These are phyloP conservation scores for Neonectria magnoliae DNA, from an alignment of 2,329 filamentous ascomycete species.

Conservation along the genomic window DNA sequence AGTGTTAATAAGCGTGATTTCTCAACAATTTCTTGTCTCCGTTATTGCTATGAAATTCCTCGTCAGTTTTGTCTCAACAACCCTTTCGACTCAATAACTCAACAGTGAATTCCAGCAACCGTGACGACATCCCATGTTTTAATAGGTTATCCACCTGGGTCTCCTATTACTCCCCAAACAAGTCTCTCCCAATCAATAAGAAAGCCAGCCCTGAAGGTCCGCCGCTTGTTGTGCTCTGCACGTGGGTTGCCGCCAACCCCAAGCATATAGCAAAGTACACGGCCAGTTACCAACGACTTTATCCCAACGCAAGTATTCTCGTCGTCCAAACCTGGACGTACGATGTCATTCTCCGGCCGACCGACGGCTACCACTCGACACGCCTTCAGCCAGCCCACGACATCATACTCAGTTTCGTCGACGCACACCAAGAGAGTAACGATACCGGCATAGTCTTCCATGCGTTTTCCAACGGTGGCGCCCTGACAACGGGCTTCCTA, in stretches of 20 bases:
- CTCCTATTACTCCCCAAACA: slow-evolving; percentile 1
- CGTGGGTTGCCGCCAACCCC: slow-evolving; percentile 1
- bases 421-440: not conserved
- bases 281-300: not conserved
- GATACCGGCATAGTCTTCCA: not conserved
- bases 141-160: slow-evolving; percentile 1
- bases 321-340: slow-evolving; percentile 7
- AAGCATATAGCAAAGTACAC: slow-evolving; percentile 10
- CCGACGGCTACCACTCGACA: slow-evolving; percentile 33
- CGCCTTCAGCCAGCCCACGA: slow-evolving; percentile 38
- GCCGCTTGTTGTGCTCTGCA: not conserved
- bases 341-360: not conserved
- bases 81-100: not conserved
- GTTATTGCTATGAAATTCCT: too few relatives aligned
- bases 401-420: not conserved
- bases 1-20: too few relatives aligned
- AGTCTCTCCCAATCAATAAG: not conserved
- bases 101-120: not conserved
- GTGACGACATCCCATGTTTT: not conserved
- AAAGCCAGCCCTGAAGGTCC: not conserved
- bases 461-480: not conserved
- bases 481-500: not conserved
- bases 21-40: too few relatives aligned
- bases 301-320: slow-evolving; percentile 5
- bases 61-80: too few relatives aligned